A percentile compares a stretch with the other conserved stretches of the same genome.
phyloP scores from a whole-genome alignment of 2,329 filamentous ascomycete species.

The Corynespora cassiicola region DNA sequence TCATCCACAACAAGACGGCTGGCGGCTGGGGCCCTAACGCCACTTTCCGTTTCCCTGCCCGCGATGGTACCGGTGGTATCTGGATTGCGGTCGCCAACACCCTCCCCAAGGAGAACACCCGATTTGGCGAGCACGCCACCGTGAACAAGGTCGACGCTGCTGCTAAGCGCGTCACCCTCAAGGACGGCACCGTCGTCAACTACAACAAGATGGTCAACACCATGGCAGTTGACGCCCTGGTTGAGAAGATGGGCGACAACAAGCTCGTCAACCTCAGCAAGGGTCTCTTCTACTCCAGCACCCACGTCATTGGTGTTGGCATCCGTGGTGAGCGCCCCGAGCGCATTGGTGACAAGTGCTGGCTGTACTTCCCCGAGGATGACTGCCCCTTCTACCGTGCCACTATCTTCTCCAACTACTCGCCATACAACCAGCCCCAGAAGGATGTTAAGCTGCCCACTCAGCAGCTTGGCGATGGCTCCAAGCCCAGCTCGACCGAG shows the following conservation, averaged over 20 bases:
- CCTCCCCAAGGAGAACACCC: conserved; percentile 87
- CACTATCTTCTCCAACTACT: conserved; percentile 99
- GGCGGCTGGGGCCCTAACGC: conserved; percentile 98
- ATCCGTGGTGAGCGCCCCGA: conserved; percentile 90
- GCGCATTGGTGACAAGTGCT: conserved; percentile 99
- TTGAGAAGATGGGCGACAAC: conserved; percentile 85
- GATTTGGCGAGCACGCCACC: conserved; percentile 83
- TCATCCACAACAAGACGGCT: conserved; percentile 93
- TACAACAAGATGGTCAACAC: conserved; percentile 95
- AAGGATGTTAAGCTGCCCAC: conserved; percentile 85
- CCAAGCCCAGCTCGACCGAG: conserved; percentile 74
- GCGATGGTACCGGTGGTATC: conserved; percentile 95
- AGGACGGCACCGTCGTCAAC: conserved; percentile 84
- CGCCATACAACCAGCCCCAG: conserved; percentile 94
- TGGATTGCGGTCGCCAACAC: conserved; percentile 98
- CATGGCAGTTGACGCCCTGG: conserved; percentile 92
- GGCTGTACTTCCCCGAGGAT: conserved; percentile 99
- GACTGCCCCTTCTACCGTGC: conserved; percentile 99
- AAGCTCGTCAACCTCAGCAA: conserved; percentile 84
- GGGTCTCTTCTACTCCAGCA: conserved; percentile 94
- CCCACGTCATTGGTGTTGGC: conserved; percentile 96
- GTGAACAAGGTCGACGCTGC: conserved; percentile 88
- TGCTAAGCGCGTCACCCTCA: conserved; percentile 81
- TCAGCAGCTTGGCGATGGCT: conserved; percentile 83
- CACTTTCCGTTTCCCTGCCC: conserved; percentile 96